Evolutionary conservation across 306 rosid species (phyloP).

Genomic region (Quercus agrifolia): DNA sequence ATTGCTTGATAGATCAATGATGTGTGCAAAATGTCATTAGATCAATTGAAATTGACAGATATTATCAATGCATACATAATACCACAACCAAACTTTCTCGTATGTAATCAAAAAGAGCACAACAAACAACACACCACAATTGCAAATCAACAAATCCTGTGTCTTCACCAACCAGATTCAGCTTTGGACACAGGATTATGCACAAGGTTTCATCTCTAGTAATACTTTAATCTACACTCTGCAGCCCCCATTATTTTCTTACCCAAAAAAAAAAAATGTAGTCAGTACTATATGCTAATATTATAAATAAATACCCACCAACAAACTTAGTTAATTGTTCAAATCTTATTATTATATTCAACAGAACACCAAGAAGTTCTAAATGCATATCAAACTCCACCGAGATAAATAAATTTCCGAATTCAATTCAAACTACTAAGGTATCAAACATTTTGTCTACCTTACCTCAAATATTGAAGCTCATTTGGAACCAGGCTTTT

Average conservation of each 20-base stretch:
- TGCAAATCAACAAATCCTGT: not conserved
- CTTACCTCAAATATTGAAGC: constrained; percentile 20
- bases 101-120: not conserved
- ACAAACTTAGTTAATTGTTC: not conserved
- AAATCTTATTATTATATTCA: not conserved
- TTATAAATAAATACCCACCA: not conserved
- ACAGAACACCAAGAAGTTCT: not conserved
- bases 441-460: not conserved
- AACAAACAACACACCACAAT: not conserved
- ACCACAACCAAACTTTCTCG: not conserved
- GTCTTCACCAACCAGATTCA: not conserved
- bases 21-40: not conserved
- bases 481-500: constrained; percentile 81
- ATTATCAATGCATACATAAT: not conserved
- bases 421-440: not conserved
- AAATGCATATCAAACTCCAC: not conserved
- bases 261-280: not conserved
- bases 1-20: not conserved
- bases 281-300: not conserved
- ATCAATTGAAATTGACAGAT: not conserved
- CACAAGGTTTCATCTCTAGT: not conserved
- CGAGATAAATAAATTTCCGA: not conserved
- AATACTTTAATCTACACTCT: not conserved
- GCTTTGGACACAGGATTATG: not conserved
- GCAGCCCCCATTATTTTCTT: not conserved